Evolutionary conservation across 208 protist species (phyloP), one percentile per base, ranked within the genome.

Genomic region (Phytomonas sp.): DNA sequence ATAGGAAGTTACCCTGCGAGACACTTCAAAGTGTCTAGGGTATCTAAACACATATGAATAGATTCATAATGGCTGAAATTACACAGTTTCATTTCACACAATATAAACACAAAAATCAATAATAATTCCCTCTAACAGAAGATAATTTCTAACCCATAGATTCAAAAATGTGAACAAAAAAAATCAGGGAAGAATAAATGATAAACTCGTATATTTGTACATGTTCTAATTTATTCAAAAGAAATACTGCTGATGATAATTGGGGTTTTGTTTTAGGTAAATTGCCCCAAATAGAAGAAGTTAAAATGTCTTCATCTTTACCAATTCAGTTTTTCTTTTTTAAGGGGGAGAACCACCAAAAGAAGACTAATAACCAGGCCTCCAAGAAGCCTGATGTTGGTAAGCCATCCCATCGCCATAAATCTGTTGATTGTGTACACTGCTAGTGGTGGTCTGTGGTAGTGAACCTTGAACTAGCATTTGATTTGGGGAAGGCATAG

Each of bases 271-370:
- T 26, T 65, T 26, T 49, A 23, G 16, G 36, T 26, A 65, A 65
- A 65, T 0, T 36, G 36, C 59, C 37, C 59, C 23, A 37, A 26
- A 40, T 45, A 65, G 19, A 40, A 65, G 6, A 12, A 60, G 19
- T 3, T 0, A 60, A 65, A 23, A 23, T 49, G 19, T 2, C 23
- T 26, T 16, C 37, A 26, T 65, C 16, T n/a, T 16, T 23, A 64
- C 60, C 23, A 64, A 16, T 11, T 2, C 32, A n/a, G 60, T 64
- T 14, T 11, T 64, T 33, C 6, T 90, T 63, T 71, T 88, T 92
- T 66, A 87, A 79, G 32, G 42, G 69, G 67, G 88, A 76, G 12
- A 14, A 62, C n/a, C 29, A 72, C 67, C 49, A 60, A 63, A 60
- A 67, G 19, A 73, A 23, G 66, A 36, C 31, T 34, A 26, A 42